These are phyloP conservation scores for Pseudevernia furfuracea DNA, from an alignment of 495 filamentous ascomycete species.

Conservation along the genomic window DNA sequence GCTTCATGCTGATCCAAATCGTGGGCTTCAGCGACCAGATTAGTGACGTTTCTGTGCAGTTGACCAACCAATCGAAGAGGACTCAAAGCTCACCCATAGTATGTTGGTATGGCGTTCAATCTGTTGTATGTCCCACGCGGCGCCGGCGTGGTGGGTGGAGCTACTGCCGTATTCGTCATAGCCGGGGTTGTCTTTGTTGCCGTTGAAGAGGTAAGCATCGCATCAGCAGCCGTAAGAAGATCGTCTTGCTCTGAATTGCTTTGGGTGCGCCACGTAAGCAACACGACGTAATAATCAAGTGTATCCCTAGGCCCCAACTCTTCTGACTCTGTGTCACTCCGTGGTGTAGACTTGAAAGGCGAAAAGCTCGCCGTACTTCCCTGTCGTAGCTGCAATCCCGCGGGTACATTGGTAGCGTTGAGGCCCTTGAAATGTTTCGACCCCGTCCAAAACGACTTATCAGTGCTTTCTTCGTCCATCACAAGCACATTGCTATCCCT, in stretches of 20 bases:
- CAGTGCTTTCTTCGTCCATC: conserved; percentile 8
- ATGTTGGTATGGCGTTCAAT: neutral
- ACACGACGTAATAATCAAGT: conserved; percentile 19
- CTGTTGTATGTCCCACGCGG: neutral
- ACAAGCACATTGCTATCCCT: conserved; percentile 16
- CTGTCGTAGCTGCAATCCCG: conserved; percentile 13
- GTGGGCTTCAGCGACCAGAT: neutral
- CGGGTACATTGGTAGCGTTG: neutral
- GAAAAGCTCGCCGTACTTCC: conserved; percentile 13
- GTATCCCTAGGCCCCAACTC: conserved; percentile 3
- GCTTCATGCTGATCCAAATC: neutral
- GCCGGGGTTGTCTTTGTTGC: neutral
- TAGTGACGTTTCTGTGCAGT: neutral
- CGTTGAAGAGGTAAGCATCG: neutral
- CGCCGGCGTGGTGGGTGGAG: neutral
- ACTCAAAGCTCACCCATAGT: conserved; percentile 4
- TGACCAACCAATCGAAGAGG: neutral
- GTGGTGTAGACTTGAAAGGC: neutral
- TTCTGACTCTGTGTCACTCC: conserved; percentile 2
- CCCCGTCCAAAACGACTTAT: conserved; percentile 14
- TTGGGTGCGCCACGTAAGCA: conserved; percentile 8
- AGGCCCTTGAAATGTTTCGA: conserved; percentile 18
- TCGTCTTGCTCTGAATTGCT: neutral
- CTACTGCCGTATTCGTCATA: neutral
- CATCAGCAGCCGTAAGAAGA: neutral